Conservation (phyloP, 2,329 filamentous ascomycete genomes). For the Penicillium sclerotiorum region DNA sequence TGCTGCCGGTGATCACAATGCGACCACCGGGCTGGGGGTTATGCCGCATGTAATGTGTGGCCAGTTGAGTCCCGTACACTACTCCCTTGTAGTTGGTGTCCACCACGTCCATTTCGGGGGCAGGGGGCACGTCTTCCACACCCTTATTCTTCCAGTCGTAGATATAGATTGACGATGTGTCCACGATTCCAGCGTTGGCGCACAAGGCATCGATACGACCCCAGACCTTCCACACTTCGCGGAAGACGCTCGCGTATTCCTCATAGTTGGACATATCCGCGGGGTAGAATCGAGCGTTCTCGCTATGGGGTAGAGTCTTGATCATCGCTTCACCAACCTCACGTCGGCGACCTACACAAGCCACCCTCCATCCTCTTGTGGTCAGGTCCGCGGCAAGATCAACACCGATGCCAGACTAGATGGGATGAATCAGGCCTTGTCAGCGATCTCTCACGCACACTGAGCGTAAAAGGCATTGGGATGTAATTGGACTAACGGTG, state of each 20-base stretch:
- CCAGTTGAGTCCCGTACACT: slow-evolving; percentile 53
- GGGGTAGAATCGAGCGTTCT: slow-evolving; percentile 46
- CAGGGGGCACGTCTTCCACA: slow-evolving; percentile 42
- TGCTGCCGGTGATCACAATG: slow-evolving; percentile 50
- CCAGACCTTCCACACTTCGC: slow-evolving; percentile 46
- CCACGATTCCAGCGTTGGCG: slow-evolving; percentile 56
- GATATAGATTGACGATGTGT: slow-evolving; percentile 51
- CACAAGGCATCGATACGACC: slow-evolving; percentile 53
- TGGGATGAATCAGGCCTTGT: too few species aligned
- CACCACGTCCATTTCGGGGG: slow-evolving; percentile 50
- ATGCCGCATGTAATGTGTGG: slow-evolving; percentile 58
- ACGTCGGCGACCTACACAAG: slow-evolving; percentile 42
- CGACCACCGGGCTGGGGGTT: slow-evolving; percentile 48
- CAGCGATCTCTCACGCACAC: too few species aligned
- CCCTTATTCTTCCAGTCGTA: slow-evolving; percentile 35
- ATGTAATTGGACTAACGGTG: slow-evolving; percentile 35
- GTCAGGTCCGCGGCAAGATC: slow-evolving; percentile 45
- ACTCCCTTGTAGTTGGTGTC: slow-evolving; percentile 57
- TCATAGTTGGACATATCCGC: slow-evolving; percentile 53
- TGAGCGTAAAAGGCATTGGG: too few species aligned
- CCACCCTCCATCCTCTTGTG: slow-evolving; percentile 36
- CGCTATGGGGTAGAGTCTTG: slow-evolving; percentile 23
- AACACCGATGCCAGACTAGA: slow-evolving; percentile 54
- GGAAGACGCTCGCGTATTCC: slow-evolving; percentile 49
- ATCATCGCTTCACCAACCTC: slow-evolving; percentile 38